Evolutionary conservation across 2,329 filamentous ascomycete genomes (phyloP), one percentile per base, ranked within the genome.

Genomic region (Phaeoacremonium minimum): DNA sequence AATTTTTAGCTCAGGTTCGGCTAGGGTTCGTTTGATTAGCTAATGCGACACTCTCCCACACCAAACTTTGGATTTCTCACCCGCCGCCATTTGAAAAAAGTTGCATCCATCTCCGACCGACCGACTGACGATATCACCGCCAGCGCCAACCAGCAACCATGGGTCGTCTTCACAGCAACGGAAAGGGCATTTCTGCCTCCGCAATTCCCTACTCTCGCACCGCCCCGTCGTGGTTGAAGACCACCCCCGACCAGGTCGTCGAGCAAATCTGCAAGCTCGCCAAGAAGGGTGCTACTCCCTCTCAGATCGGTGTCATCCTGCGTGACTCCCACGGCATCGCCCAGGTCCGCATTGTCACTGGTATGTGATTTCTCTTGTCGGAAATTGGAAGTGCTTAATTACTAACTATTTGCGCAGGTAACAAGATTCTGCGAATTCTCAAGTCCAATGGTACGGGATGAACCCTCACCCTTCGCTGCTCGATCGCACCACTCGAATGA

Each of bases 241-340:
- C 88, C 75, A 95, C 89, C 57, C 90, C 93, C 64, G 89, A 96
- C 61, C 88, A 95, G 77, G 89, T 98, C 68, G 88, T 95, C 58
- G 93, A 98, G 67, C 90, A 97, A 77, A 98, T 98, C 76, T 90
- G 86, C 77, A 95, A 95, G 80, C 86, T 97, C 67, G 93, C 93
- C 65, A 90, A 87, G 77, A 97, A 97, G 86, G 93, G 94, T 76
- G 88, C 88, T 56, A 95, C 91, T 53, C 93, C 93, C 60, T 96
- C 90, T 50, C 91, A 97, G 80, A 98, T 98, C 61, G 93, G 94
- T 86, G 91, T 97, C 66, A 77, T 97, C 61, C 87, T 98, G 67
- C 83, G 94, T 77, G 94, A 98, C 75, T 89, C 85, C 64, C 93
- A 98, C 77, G 94, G 94, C 66, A 80, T 98, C 71, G 87, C 93